Evolutionary conservation across 805 yeast genomes (phyloP), one percentile per base, ranked within the genome.

Genomic region (Blastobotrys muscicola): DNA sequence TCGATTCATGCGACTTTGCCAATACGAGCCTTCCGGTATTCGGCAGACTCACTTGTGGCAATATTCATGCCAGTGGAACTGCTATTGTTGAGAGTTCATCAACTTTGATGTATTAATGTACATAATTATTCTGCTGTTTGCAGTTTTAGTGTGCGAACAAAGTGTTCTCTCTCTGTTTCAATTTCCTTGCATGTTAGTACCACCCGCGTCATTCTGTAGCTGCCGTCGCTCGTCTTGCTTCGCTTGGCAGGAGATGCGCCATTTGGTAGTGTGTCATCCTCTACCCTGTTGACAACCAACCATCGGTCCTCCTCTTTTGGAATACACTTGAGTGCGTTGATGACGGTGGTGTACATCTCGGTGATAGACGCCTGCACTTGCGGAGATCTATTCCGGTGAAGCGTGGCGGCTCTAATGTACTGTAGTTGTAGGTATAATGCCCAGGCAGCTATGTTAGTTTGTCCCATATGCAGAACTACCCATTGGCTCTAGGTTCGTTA

Each of bases 401-500:
- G 29, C 20, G 23, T 20, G 9, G n/a, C n/a, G 32, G 34, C 11
- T 36, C 35, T 31, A 43, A 39, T 31, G 60, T 14, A 49, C 14
- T 61, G 65, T 31, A 67, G 54, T 46, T 64, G 65, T 37, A 56
- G 52, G 47, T 67, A 67, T 42, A 67, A 50, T 1, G 67, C 60
- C 36, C 63, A 60, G 12, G 62, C 56, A 1, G 71, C 70, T 44
- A 45, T 9, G 33, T 39, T 36, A 20, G 9, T 33, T 30, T 44
- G n/a, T n/a, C n/a, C n/a, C n/a, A n/a, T n/a, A n/a, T n/a, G n/a
- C n/a, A n/a, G n/a, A n/a, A n/a, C n/a, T n/a, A n/a, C n/a, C n/a
- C n/a, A n/a, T n/a, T n/a, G n/a, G n/a, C n/a, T n/a, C n/a, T n/a
- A n/a, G n/a, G n/a, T n/a, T n/a, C n/a, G n/a, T n/a, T n/a, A 41